Conservation (phyloP, 179 eudicot species). For the Beta corolliflora region DNA sequence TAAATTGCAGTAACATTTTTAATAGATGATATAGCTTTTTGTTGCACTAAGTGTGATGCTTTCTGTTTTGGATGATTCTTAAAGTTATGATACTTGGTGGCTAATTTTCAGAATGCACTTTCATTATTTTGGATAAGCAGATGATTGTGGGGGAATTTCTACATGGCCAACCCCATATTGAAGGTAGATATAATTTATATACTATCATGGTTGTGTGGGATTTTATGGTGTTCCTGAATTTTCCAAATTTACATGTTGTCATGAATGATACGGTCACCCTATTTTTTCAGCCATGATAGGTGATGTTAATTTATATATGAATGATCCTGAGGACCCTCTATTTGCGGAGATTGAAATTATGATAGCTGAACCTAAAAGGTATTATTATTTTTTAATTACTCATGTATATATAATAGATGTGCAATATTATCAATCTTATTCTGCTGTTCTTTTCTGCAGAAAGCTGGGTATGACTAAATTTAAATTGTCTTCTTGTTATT, state of each 20-base stretch:
- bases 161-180: conserved; percentile 64
- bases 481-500: neutral
- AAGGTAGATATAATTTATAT: conserved; percentile 47
- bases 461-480: neutral
- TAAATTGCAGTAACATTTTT: too few relatives aligned
- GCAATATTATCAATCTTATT: neutral
- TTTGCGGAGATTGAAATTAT: conserved; percentile 89
- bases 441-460: neutral
- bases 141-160: conserved; percentile 56
- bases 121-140: conserved; percentile 80
- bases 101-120: conserved; percentile 67
- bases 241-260: neutral
- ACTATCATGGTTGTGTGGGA: neutral
- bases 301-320: conserved; percentile 91
- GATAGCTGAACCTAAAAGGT: conserved; percentile 94
- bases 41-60: neutral
- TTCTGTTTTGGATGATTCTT: neutral
- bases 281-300: conserved; percentile 81
- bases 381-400: neutral
- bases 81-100: neutral
- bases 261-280: neutral
- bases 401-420: neutral
- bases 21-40: too few relatives aligned
- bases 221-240: neutral
- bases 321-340: conserved; percentile 76